These are phyloP conservation scores for Suillus weaverae DNA, from an alignment of 768 basidiomycete genomes.

Conservation along the genomic window DNA sequence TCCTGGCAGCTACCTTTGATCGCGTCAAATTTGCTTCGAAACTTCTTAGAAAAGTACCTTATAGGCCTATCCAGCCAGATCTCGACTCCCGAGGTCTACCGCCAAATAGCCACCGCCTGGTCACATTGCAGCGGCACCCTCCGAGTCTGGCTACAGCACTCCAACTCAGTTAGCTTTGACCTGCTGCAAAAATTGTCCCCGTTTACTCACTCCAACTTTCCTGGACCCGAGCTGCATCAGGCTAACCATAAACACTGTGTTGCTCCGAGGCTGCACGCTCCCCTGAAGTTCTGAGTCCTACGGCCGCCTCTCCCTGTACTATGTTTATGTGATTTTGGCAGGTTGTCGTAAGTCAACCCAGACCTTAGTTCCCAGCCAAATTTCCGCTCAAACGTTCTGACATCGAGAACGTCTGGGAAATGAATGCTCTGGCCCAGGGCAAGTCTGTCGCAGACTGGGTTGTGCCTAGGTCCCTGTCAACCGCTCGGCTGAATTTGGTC, in stretches of 20 bases:
- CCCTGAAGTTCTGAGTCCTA: not conserved
- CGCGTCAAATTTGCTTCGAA: not conserved
- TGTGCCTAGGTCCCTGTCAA: too few species aligned
- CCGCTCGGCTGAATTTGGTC: too few species aligned
- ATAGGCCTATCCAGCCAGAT: not conserved
- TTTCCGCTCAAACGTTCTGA: not conserved
- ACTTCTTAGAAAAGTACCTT: not conserved
- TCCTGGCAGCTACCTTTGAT: not conserved
- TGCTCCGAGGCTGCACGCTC: not conserved
- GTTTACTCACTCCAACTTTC: not conserved
- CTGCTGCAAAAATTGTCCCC: too few species aligned
- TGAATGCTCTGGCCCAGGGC: too few species aligned
- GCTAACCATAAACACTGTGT: not conserved
- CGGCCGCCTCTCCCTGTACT: not conserved
- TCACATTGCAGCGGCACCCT: not conserved
- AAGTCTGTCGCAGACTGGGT: too few species aligned
- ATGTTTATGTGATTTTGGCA: not conserved
- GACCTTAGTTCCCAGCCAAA: not conserved
- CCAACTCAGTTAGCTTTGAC: not conserved
- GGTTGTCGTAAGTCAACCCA: not conserved
- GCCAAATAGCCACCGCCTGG: not conserved
- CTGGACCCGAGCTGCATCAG: not conserved
- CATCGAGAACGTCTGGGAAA: too few species aligned
- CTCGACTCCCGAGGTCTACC: not conserved
- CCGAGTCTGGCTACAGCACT: not conserved